Percentiles rank a stretch among this genome's conserved stretches.
Evolutionary conservation across 2,329 filamentous ascomycete genomes (phyloP).

Genomic region (Fusarium papillatum): DNA sequence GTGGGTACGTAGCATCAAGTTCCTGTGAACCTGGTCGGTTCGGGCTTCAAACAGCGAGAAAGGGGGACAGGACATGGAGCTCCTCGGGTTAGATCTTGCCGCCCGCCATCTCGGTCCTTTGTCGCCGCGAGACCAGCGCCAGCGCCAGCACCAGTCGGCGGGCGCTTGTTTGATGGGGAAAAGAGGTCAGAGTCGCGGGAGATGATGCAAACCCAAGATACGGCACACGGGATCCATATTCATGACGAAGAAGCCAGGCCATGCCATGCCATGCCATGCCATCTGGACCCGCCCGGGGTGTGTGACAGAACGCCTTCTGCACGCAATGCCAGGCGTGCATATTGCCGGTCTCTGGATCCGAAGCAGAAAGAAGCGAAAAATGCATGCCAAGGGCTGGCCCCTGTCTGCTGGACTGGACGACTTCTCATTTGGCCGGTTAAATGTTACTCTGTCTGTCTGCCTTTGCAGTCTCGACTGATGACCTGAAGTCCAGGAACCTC

Average conservation of each 20-base stretch:
- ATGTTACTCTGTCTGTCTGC: conserved; percentile 12
- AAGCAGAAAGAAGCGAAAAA: conserved; percentile 13
- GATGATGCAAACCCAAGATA: conserved; percentile 6
- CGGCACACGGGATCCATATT: background rate
- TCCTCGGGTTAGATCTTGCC: conserved; percentile 21
- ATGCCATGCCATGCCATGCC: background rate
- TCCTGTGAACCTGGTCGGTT: background rate
- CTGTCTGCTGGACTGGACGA: conserved; percentile 7
- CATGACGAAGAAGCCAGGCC: conserved; percentile 4
- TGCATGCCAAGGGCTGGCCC: conserved; percentile 10
- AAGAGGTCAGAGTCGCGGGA: conserved; percentile 4
- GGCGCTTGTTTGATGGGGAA: conserved; percentile 34
- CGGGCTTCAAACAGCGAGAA: conserved; percentile 1
- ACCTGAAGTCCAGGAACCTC: conserved; percentile 10
- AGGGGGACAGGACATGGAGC: background rate
- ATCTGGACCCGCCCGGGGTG: conserved; percentile 1
- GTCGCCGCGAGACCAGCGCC: conserved; percentile 11
- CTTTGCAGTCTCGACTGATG: conserved; percentile 16
- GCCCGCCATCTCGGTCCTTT: conserved; percentile 25
- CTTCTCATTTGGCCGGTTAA: conserved; percentile 40
- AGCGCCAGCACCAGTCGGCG: conserved; percentile 14
- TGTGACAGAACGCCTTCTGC: conserved; percentile 6
- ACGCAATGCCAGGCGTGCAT: conserved; percentile 13
- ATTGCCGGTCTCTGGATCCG: conserved; percentile 25
- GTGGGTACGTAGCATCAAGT: background rate